Conservation (phyloP, 2,329 filamentous ascomycete species). For the Ceratocystiopsis sp. region DNA sequence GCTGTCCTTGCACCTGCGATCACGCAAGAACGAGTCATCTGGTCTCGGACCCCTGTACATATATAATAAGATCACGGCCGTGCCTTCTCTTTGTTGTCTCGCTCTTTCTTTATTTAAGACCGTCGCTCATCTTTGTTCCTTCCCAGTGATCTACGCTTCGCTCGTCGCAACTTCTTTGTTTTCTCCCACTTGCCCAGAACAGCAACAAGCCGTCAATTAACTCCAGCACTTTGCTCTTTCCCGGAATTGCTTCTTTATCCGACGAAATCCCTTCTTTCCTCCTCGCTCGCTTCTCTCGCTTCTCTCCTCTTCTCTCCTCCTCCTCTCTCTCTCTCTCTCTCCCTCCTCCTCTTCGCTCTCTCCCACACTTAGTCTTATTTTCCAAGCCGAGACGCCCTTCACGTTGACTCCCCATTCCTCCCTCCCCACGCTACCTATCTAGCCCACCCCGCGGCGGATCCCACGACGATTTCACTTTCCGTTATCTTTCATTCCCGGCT, state of each 20-base stretch:
- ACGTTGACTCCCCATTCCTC: background rate
- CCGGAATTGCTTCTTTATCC: too few relatives aligned
- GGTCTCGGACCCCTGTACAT: background rate
- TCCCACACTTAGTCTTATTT: background rate
- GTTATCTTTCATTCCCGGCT: background rate
- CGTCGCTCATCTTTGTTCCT: too few relatives aligned
- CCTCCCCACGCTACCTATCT: conserved; percentile 3
- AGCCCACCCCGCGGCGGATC: background rate
- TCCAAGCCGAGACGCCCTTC: background rate
- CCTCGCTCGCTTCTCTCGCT: background rate
- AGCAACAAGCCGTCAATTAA: too few relatives aligned
- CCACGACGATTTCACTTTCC: too few relatives aligned
- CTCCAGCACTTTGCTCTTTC: too few relatives aligned
- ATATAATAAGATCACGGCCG: background rate
- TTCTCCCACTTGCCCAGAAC: too few relatives aligned
- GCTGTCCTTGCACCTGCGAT: background rate
- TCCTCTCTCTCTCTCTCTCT: background rate
- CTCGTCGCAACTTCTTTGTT: too few relatives aligned
- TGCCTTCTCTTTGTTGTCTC: background rate
- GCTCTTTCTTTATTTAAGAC: background rate
- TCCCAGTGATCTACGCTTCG: too few relatives aligned
- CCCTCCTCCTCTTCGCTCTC: background rate
- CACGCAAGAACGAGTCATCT: conserved; percentile 7
- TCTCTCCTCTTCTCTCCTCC: background rate
- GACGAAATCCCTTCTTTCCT: background rate